Conservation (phyloP, 352 stramenopile genomes). For the Phytophthora uliginosa region DNA sequence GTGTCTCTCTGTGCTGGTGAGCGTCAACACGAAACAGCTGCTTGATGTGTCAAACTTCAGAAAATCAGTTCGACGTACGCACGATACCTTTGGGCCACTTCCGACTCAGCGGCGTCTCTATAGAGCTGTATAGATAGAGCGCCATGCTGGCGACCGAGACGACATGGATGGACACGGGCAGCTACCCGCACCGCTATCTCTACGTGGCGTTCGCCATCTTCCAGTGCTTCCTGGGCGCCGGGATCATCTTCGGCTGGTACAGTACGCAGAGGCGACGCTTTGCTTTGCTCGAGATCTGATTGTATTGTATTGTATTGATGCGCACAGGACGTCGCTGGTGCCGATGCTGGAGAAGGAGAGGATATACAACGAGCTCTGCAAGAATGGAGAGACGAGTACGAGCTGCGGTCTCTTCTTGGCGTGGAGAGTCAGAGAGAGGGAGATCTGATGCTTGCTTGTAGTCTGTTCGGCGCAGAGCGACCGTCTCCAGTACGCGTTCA, state of each 20-base stretch:
- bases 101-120: conserved; percentile 1
- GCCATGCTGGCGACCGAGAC: conserved; percentile 32
- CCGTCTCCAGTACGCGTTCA: conserved; percentile 69
- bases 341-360: conserved; percentile 67
- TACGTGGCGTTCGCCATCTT: conserved; percentile 68
- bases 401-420: background rate
- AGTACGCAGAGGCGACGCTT: background rate
- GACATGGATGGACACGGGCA: conserved; percentile 44
- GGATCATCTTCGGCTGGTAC: conserved; percentile 75
- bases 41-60: conserved; percentile 10
- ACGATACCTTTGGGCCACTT: conserved; percentile 14
- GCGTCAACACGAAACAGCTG: background rate
- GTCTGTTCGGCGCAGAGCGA: conserved; percentile 67
- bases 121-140: background rate
- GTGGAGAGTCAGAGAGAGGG: background rate
- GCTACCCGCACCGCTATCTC: conserved; percentile 45
- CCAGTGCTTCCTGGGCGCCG: conserved; percentile 69
- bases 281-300: conserved; percentile 9
- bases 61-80: conserved; percentile 25
- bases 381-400: conserved; percentile 47
- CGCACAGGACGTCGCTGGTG: conserved; percentile 60
- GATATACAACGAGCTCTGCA: conserved; percentile 70
- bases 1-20: background rate
- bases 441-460: conserved; percentile 24
- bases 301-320: background rate